Evolutionary conservation across 2,329 filamentous ascomycete genomes (phyloP).

Genomic region (Fusarium mangiferae): DNA sequence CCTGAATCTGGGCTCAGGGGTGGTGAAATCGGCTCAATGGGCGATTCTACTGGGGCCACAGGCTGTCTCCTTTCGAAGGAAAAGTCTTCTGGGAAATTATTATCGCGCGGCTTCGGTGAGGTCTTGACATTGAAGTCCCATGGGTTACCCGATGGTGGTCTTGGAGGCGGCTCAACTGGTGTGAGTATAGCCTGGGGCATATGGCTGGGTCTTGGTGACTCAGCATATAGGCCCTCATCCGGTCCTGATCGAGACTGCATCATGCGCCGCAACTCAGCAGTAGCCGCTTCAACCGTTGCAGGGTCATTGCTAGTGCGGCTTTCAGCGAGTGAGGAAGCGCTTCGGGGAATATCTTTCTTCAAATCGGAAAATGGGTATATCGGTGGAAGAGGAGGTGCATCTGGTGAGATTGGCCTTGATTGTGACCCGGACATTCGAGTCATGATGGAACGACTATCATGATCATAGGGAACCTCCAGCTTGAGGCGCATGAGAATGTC

Average conservation of each 20-base stretch:
- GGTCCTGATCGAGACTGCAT: slow-evolving; percentile 44
- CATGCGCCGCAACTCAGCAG: slow-evolving; percentile 43
- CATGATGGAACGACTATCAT: slow-evolving; percentile 44
- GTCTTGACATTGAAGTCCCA: slow-evolving; percentile 51
- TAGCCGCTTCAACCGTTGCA: slow-evolving; percentile 45
- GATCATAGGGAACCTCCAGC: slow-evolving; percentile 51
- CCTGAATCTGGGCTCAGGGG: slow-evolving; percentile 37
- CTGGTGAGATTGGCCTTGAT: slow-evolving; percentile 46
- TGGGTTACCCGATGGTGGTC: slow-evolving; percentile 55
- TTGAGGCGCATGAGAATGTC: slow-evolving; percentile 66
- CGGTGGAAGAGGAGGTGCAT: slow-evolving; percentile 39
- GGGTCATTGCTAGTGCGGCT: slow-evolving; percentile 24
- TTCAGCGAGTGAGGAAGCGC: slow-evolving; percentile 21
- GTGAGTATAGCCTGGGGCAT: slow-evolving; percentile 26
- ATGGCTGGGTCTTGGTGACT: slow-evolving; percentile 14
- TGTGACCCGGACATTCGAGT: slow-evolving; percentile 40
- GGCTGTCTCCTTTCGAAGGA: slow-evolving; percentile 41
- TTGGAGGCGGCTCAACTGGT: slow-evolving; percentile 40
- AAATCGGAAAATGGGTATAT: slow-evolving; percentile 33
- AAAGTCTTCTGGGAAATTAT: slow-evolving; percentile 34
- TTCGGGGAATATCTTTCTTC: slow-evolving; percentile 17
- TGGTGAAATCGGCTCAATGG: slow-evolving; percentile 36
- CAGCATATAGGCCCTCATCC: slow-evolving; percentile 38
- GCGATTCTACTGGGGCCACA: slow-evolving; percentile 37
- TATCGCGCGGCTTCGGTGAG: slow-evolving; percentile 34